Conservation (phyloP, 148 eudicot species). For the Amaranthus cruentus region DNA sequence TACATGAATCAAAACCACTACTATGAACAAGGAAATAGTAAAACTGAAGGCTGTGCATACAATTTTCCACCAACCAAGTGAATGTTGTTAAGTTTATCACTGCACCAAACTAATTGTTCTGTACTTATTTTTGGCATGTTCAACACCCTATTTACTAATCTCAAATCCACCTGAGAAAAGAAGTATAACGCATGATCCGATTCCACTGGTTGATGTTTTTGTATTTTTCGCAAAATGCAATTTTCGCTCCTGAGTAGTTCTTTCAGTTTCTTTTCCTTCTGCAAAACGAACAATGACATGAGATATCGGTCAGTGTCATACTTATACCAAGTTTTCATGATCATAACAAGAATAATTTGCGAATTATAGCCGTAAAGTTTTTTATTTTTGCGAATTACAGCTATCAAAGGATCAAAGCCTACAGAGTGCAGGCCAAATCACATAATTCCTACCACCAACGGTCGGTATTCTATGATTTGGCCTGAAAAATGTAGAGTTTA, state of each 20-base stretch:
- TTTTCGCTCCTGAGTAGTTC: constrained; percentile 51
- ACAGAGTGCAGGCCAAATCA: too few relatives aligned
- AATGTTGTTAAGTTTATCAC: constrained; percentile 51
- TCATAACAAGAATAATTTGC: too few relatives aligned
- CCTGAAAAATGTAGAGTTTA: too few relatives aligned
- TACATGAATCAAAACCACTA: neutral
- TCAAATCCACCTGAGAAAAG: constrained; percentile 84
- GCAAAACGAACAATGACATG: constrained; percentile 22
- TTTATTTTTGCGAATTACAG: too few relatives aligned
- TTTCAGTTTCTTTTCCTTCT: constrained; percentile 77
- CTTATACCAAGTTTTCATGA: too few relatives aligned
- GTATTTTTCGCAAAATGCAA: constrained; percentile 55
- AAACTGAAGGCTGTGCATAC: constrained; percentile 59
- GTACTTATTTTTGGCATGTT: constrained; percentile 70
- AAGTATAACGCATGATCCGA: constrained; percentile 55
- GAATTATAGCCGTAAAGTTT: too few relatives aligned
- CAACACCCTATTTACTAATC: constrained; percentile 61
- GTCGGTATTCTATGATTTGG: too few relatives aligned
- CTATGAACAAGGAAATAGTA: constrained; percentile 79
- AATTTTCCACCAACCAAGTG: constrained; percentile 54
- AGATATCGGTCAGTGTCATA: neutral
- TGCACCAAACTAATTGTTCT: constrained; percentile 85
- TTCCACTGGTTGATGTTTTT: constrained; percentile 36
- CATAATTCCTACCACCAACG: too few relatives aligned
- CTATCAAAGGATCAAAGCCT: too few relatives aligned